Evolutionary conservation across 345 rosid genomes (phyloP), one percentile per base, ranked within the genome.

Genomic region (Atalantia buxifolia): DNA sequence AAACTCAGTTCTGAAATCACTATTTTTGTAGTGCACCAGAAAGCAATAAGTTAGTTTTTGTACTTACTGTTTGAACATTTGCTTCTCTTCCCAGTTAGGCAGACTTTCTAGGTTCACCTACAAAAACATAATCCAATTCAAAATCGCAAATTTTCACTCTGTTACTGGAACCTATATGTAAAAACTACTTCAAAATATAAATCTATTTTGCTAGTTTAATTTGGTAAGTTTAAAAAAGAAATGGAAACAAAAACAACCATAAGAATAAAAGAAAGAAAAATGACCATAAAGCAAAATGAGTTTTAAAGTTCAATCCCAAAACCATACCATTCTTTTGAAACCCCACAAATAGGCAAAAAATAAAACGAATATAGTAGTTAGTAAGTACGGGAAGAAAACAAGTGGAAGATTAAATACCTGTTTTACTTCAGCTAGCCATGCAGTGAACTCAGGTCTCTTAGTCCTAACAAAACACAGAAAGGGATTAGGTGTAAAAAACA

Each of bases 41-140:
- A 74, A 74, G 33, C 69, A 42, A 27, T 19, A 21, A 62, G 13
- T 71, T 31, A 76, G 56, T 28, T 69, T 73, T 19, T 8, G 14
- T 28, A 77, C 94, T 79, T 88, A 92, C 98, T 85, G 84, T 85
- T 95, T 93, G 82, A 95, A 95, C 94, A 93, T 87, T 83, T 93
- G 94, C 87, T 93, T 95, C 91, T 95, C 99, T 85, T 95, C 98
- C 99, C 99, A 95, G 71, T 93, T 89, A 59, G 99, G 90, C 82
- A 95, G 81, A 81, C 90, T 87, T 86, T 95, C 99, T 86, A 95
- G 84, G 85, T 95, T 95, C 69, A 95, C 92, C 98, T 93, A 70
- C 40, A 77, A 81, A 25, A 25, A 81, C 21, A 66, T 35, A 30
- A 74, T 67, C 69, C 36, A 16, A 79, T 69, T 57, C 60, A 75